phyloP scores from a whole-genome alignment of 257 asterid genomes.

The Solanum sejunctum region DNA sequence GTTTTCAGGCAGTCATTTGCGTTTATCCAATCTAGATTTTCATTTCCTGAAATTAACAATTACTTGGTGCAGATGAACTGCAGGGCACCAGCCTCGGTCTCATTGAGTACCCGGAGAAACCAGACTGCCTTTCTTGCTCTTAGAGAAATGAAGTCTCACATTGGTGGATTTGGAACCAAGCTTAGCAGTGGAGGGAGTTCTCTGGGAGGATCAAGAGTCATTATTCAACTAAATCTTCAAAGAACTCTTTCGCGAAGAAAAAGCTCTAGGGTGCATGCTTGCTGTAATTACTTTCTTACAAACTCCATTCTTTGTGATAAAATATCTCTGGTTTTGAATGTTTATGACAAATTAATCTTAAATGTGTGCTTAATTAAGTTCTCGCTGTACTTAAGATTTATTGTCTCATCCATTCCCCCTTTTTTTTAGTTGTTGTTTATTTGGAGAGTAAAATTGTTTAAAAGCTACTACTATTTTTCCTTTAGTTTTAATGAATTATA shows the following conservation, averaged over 20 bases:
- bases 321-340: background rate
- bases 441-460: background rate
- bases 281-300: constrained; percentile 34
- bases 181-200: constrained; percentile 21
- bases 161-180: constrained; percentile 12
- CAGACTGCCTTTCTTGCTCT: background rate
- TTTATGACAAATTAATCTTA: background rate
- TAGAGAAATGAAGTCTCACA: constrained; percentile 4
- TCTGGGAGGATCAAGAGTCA: constrained; percentile 23
- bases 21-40: background rate
- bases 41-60: background rate
- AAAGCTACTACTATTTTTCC: background rate
- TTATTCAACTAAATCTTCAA: constrained; percentile 12
- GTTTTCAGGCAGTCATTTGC: background rate
- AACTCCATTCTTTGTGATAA: background rate
- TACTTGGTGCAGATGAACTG: background rate
- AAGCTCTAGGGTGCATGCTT: constrained; percentile 26
- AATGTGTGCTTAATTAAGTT: background rate
- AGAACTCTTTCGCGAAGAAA: constrained; percentile 13
- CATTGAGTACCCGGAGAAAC: background rate
- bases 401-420: background rate
- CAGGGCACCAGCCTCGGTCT: background rate
- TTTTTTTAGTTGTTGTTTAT: background rate
- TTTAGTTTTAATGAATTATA: background rate
- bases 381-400: background rate